Evolutionary conservation across 495 filamentous ascomycete species (phyloP).

Genomic region (Physcia stellaris): DNA sequence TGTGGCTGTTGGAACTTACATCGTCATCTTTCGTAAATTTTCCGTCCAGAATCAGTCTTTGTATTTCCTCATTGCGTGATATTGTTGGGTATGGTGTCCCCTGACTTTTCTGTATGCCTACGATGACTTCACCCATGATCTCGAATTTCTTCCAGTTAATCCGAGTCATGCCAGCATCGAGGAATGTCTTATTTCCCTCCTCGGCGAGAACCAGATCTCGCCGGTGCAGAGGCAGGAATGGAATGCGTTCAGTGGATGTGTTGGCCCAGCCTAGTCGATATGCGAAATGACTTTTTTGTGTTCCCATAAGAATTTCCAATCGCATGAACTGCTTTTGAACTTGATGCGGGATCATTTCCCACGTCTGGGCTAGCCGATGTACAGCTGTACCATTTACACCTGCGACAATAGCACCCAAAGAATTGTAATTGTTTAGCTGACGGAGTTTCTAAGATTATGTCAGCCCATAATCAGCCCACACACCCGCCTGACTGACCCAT

Average conservation of each 20-base stretch:
- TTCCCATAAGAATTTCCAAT: conserved; percentile 83
- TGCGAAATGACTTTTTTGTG: conserved; percentile 78
- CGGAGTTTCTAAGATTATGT: conserved; percentile 49
- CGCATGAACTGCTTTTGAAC: conserved; percentile 73
- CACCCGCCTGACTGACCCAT: conserved; percentile 24
- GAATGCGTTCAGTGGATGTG: conserved; percentile 75
- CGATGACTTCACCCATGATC: conserved; percentile 81
- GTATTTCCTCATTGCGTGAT: conserved; percentile 46
- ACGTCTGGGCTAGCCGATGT: conserved; percentile 71
- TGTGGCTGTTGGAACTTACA: conserved; percentile 17
- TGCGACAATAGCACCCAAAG: conserved; percentile 81
- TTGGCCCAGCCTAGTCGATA: conserved; percentile 97
- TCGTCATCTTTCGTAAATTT: conserved; percentile 37
- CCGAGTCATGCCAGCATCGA: conserved; percentile 53
- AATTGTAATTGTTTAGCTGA: conserved; percentile 92
- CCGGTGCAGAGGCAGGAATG: conserved; percentile 83
- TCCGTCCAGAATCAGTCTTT: conserved; percentile 60
- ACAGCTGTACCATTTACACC: conserved; percentile 83
- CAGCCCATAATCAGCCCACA: neutral
- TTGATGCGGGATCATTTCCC: conserved; percentile 55
- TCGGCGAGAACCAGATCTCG: conserved; percentile 84
- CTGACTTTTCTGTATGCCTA: conserved; percentile 83
- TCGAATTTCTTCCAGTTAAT: conserved; percentile 99
- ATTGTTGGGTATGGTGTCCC: conserved; percentile 66
- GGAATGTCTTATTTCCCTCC: conserved; percentile 80